phyloP scores from a whole-genome alignment of 225 moss, liverwort and hornwort species.

The Rhytidiadelphus loreus region DNA sequence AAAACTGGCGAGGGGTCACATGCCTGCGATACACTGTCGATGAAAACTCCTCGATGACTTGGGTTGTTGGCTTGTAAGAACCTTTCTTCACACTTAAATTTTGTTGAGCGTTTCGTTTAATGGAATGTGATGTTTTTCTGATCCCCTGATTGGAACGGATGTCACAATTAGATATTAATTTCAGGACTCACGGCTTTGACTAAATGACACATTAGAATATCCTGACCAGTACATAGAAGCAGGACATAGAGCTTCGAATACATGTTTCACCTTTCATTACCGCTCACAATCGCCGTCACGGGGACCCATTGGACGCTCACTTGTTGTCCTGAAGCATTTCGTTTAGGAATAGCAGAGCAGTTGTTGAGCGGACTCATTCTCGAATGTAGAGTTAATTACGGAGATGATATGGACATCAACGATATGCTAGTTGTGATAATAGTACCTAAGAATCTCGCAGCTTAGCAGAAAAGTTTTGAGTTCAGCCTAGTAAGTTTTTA shows the following conservation, averaged over 20 bases:
- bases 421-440: neutral
- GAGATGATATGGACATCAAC: neutral
- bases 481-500: neutral
- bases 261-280: neutral
- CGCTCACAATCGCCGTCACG: neutral
- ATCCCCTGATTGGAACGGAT: neutral
- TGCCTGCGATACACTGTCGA: neutral
- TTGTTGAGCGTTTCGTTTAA: neutral
- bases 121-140: neutral
- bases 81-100: neutral
- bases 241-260: neutral
- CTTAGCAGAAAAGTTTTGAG: neutral
- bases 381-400: neutral
- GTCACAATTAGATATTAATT: neutral
- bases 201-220: neutral
- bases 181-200: neutral
- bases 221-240: neutral
- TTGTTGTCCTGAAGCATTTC: neutral
- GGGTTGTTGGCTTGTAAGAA: neutral
- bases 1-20: slow-evolving; percentile 1
- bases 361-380: neutral
- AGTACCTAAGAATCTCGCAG: neutral
- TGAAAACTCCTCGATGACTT: neutral
- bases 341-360: neutral
- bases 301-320: neutral